These are phyloP conservation scores for Gonapodya prolifera DNA, from an alignment of 192 early-diverging fungal species.

Conservation along the genomic window DNA sequence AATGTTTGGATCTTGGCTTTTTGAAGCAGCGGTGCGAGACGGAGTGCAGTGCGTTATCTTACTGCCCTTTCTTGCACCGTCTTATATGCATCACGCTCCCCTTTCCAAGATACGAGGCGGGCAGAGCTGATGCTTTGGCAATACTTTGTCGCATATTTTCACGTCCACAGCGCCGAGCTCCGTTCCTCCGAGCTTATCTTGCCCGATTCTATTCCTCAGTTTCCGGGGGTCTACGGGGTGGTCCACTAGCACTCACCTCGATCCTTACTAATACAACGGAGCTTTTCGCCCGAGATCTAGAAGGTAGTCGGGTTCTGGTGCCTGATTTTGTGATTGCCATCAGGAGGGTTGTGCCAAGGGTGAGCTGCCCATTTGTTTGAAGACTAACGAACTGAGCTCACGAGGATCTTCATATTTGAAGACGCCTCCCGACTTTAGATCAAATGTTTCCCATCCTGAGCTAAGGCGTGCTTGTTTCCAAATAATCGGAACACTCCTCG, in stretches of 20 bases:
- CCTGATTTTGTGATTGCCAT: slow-evolving; percentile 61
- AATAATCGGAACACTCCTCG: slow-evolving; percentile 48
- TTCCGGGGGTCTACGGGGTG: slow-evolving; percentile 41
- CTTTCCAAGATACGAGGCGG: slow-evolving; percentile 30
- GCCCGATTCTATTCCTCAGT: slow-evolving; percentile 59
- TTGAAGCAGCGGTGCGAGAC: slow-evolving; percentile 38
- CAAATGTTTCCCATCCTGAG: slow-evolving; percentile 13
- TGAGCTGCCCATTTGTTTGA: neutral
- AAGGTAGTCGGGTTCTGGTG: slow-evolving; percentile 58
- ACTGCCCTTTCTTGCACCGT: slow-evolving; percentile 11
- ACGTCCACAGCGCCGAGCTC: slow-evolving; percentile 38
- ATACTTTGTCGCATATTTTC: slow-evolving; percentile 66
- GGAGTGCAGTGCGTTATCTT: slow-evolving; percentile 17
- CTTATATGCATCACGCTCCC: slow-evolving; percentile 18
- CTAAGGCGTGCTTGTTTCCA: slow-evolving; percentile 52
- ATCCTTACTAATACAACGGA: slow-evolving; percentile 48
- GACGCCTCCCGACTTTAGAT: slow-evolving; percentile 12
- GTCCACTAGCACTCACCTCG: slow-evolving; percentile 44
- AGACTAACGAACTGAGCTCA: slow-evolving; percentile 19
- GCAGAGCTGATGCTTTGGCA: slow-evolving; percentile 55
- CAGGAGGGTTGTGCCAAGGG: slow-evolving; percentile 37
- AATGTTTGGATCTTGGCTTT: slow-evolving; percentile 73
- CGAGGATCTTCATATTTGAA: neutral
- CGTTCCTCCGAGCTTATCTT: slow-evolving; percentile 52
- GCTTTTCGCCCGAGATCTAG: slow-evolving; percentile 52